Evolutionary conservation across 345 rosid genomes (phyloP).

Genomic region (Acer campestre): DNA sequence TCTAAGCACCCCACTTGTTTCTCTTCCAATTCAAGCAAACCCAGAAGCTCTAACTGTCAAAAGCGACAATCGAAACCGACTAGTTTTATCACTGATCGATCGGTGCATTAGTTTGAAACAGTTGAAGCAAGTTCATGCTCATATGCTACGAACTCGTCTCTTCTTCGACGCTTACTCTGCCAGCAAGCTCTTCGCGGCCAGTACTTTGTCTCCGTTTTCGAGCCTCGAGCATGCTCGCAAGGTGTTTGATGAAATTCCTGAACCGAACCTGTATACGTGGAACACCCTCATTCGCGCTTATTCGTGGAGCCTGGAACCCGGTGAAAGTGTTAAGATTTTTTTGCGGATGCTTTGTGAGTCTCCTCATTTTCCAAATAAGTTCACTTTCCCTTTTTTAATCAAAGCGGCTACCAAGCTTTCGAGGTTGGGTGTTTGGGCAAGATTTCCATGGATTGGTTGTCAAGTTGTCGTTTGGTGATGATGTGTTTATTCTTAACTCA

Average conservation of each 20-base stretch:
- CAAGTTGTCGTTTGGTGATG: conserved; percentile 46
- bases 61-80: conserved; percentile 38
- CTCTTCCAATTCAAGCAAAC: conserved; percentile 40
- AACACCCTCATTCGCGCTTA: conserved; percentile 67
- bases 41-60: conserved; percentile 27
- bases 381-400: conserved; percentile 67
- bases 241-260: conserved; percentile 71
- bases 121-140: conserved; percentile 61
- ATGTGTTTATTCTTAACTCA: conserved; percentile 56
- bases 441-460: conserved; percentile 66
- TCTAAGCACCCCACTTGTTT: conserved; percentile 30
- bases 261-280: conserved; percentile 68
- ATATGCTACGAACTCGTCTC: conserved; percentile 55
- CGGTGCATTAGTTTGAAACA: conserved; percentile 42
- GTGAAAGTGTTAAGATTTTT: conserved; percentile 44
- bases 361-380: conserved; percentile 51
- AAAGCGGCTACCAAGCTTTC: conserved; percentile 52
- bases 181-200: conserved; percentile 53
- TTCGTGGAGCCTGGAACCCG: conserved; percentile 60
- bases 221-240: conserved; percentile 66
- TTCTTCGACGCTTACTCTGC: conserved; percentile 46
- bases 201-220: conserved; percentile 41
- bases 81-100: conserved; percentile 34
- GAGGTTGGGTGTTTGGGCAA: conserved; percentile 39
- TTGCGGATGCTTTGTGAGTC: conserved; percentile 49